A percentile compares a stretch with the other conserved stretches of the same genome.
Evolutionary conservation across 2,329 filamentous ascomycete species (phyloP).

Genomic region (Dothiorella sarmentorum): DNA sequence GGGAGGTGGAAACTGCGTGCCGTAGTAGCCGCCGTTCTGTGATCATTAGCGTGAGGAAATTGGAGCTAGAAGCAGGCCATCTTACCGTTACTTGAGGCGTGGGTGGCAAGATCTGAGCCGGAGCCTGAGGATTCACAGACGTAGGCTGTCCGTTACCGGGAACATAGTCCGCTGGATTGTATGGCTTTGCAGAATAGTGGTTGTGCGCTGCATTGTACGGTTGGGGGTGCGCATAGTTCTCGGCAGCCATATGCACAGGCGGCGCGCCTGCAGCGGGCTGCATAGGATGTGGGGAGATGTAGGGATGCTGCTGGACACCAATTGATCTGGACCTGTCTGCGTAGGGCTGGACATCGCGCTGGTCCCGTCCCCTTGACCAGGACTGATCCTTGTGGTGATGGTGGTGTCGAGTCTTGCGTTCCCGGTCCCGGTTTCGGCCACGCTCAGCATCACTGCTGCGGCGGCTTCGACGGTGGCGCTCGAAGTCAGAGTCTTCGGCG

Average conservation of each 20-base stretch:
- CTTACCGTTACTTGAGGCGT: background rate
- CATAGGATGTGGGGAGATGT: conserved; percentile 30
- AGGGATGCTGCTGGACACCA: background rate
- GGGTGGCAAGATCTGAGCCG: background rate
- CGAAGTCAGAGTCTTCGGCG: conserved; percentile 18
- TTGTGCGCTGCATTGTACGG: conserved; percentile 5
- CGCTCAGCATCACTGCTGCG: background rate
- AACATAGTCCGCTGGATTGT: conserved; percentile 32
- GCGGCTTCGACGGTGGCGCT: conserved; percentile 4
- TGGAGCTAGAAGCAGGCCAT: too few relatives aligned
- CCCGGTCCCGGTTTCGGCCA: background rate
- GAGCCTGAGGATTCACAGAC: background rate
- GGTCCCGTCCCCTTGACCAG: background rate
- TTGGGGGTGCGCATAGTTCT: conserved; percentile 22
- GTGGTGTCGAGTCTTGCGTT: background rate
- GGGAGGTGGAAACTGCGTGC: conserved; percentile 15
- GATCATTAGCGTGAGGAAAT: background rate
- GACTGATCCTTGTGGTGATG: background rate
- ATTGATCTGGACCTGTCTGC: background rate
- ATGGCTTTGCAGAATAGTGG: conserved; percentile 22
- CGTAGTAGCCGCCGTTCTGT: conserved; percentile 11
- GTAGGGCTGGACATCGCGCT: background rate
- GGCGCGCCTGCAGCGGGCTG: conserved; percentile 26
- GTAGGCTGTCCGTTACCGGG: background rate
- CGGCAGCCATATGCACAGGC: conserved; percentile 32